phyloP scores from a whole-genome alignment of 192 early-diverging fungal genomes.

The Backusella luteola region DNA sequence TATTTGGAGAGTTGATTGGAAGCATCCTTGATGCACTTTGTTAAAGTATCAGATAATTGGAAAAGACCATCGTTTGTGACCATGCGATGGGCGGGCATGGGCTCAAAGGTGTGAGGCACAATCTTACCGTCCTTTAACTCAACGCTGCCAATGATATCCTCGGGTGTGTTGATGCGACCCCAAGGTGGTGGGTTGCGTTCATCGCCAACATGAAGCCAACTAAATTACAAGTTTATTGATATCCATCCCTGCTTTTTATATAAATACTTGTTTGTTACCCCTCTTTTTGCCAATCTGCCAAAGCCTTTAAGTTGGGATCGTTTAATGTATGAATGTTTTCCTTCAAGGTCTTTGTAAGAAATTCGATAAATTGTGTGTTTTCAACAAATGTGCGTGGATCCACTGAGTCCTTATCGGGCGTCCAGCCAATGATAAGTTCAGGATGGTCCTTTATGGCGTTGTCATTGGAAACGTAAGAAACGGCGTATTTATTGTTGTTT shows the following conservation, averaged over 20 bases:
- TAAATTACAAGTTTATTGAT: not conserved
- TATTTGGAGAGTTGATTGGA: not conserved
- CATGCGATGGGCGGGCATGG: constrained; percentile 58
- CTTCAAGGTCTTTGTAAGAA: constrained; percentile 24
- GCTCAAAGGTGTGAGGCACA: constrained; percentile 46
- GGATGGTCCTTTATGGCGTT: constrained; percentile 9
- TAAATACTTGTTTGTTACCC: constrained; percentile 19
- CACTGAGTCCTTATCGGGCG: constrained; percentile 14
- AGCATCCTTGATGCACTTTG: constrained; percentile 31
- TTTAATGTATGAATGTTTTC: constrained; percentile 30
- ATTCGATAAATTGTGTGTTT: constrained; percentile 30
- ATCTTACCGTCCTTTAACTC: constrained; percentile 49
- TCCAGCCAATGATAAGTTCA: constrained; percentile 33
- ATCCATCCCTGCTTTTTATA: not conserved
- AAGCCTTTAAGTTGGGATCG: constrained; percentile 31
- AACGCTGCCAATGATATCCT: constrained; percentile 64
- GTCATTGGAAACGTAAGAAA: constrained; percentile 11
- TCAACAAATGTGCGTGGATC: constrained; percentile 28
- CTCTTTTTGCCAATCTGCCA: constrained; percentile 40
- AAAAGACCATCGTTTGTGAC: constrained; percentile 53
- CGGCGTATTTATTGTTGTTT: constrained; percentile 15
- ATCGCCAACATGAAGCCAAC: constrained; percentile 41
- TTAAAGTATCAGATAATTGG: constrained; percentile 47
- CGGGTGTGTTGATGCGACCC: constrained; percentile 54
- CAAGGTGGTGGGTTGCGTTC: constrained; percentile 40